Percentiles rank a stretch among this genome's conserved stretches.
Evolutionary conservation across 352 stramenopile species (phyloP).

Genomic region (Pythium pyrilobum): DNA sequence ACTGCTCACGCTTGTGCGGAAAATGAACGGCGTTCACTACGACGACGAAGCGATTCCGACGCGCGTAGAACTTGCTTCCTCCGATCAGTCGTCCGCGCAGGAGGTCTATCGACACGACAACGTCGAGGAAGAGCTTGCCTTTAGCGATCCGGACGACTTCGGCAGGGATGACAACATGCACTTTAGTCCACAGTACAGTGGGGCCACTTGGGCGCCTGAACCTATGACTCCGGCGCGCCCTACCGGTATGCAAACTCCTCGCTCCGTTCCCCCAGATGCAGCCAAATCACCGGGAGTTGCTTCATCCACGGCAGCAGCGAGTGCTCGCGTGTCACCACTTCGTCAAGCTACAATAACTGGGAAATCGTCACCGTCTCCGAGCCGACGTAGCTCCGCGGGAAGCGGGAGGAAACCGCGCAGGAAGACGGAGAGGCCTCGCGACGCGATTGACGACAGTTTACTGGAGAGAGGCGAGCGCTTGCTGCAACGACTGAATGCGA

Average conservation of each 20-base stretch:
- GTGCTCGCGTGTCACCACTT: constrained; percentile 1
- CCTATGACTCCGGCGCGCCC: constrained; percentile 2
- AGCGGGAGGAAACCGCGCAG: constrained; percentile 10
- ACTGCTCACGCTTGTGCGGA: constrained; percentile 41
- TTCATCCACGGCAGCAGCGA: too few species aligned
- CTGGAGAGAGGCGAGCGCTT: constrained; percentile 28
- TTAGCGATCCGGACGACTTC: constrained; percentile 22
- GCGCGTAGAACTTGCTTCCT: neutral
- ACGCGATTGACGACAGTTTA: constrained; percentile 15
- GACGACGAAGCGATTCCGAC: constrained; percentile 10
- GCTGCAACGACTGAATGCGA: constrained; percentile 28
- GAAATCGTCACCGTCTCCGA: constrained; percentile 15
- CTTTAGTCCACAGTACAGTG: constrained; percentile 51
- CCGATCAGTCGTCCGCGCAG: neutral
- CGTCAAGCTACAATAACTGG: constrained; percentile 14
- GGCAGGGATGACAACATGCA: constrained; percentile 31
- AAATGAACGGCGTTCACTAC: constrained; percentile 39
- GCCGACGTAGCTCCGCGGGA: neutral
- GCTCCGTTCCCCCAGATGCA: too few species aligned
- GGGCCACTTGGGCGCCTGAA: neutral
- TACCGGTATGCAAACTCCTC: neutral
- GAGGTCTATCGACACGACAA: neutral
- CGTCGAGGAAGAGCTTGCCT: constrained; percentile 19
- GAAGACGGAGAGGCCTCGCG: constrained; percentile 8
- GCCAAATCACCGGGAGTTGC: too few species aligned